Conservation (phyloP, 345 rosid genomes). For the Camelina hispida region DNA sequence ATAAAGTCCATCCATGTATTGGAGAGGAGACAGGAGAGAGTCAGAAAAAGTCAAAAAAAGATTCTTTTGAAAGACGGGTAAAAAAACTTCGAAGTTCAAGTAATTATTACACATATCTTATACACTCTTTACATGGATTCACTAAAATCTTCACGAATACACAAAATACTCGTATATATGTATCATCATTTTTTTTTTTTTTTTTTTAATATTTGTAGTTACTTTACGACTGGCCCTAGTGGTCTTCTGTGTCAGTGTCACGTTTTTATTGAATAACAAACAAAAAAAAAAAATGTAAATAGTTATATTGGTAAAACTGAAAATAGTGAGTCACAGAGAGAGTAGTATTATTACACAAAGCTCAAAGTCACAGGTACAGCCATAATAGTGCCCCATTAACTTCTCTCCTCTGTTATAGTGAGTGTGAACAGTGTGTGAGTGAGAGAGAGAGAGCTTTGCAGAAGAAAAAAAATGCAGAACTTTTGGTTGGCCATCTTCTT, state of each 20-base stretch:
- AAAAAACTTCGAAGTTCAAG: conserved; percentile 32
- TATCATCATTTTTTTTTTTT: not conserved
- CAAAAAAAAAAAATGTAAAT: not conserved
- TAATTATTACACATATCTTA: conserved; percentile 17
- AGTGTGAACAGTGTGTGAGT: conserved; percentile 11
- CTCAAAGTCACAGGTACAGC: conserved; percentile 16
- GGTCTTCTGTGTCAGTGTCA: not conserved
- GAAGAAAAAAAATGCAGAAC: conserved; percentile 30
- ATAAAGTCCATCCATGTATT: not conserved
- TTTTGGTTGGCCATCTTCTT: conserved; percentile 36
- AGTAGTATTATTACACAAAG: conserved; percentile 11
- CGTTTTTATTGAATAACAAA: not conserved
- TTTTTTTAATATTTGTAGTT: not conserved
- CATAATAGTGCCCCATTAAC: conserved; percentile 34
- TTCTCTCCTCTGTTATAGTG: conserved; percentile 6
- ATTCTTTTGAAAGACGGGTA: conserved; percentile 40
- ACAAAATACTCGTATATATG: not conserved
- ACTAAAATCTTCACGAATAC: conserved; percentile 32
- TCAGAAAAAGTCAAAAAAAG: conserved; percentile 39
- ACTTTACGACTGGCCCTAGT: not conserved
- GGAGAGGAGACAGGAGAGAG: not conserved
- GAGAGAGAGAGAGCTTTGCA: conserved; percentile 17
- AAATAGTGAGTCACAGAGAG: not conserved
- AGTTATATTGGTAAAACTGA: conserved; percentile 9
- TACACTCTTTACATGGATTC: conserved; percentile 15